Base-by-base conservation (phyloP, 106 monocot species). In the Agapanthus africanus region DNA sequence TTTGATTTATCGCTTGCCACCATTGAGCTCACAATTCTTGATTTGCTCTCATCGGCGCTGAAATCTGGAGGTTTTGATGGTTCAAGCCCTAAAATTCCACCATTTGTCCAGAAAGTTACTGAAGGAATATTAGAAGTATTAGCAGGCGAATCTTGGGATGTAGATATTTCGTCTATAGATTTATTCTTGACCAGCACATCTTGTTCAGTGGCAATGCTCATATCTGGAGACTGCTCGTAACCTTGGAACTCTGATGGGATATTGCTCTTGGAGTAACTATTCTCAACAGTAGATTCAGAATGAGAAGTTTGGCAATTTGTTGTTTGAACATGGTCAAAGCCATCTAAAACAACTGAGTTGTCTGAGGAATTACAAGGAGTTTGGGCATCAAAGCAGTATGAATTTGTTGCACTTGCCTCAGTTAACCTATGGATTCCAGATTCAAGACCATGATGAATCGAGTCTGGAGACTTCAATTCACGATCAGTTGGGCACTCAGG, bases 41-140 rank as follows among this genome's bases (percentile, higher is more conserved):
- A 42, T 42, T 15, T 42, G 42, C 42, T 42, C 15, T 42, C 7
- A 42, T 42, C 15, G 42, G n/a, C n/a, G n/a, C n/a, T 74, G 62
- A 94, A 77, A 70, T 80, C 88, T 75, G 76, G 85, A 76, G 93
- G 99, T 79, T 93, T 99, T 63, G 93, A 99, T 74, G 99, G 99
- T 38, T 85, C 79, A 67, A 99, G 70, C 63, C 99, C 99, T 54
- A 99, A 82, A 76, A 99, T 93, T 11, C 86, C 78, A 71, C 85
- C 99, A 81, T 99, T 99, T 54, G 93, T 93, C 99, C 93, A 93
- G 37, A 93, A 76, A 31, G 69, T 76, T 59, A 78, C 49, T 25
- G 83, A 75, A 67, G 84, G 65, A 21, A 67, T 34, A 33, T 37
- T 64, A 71, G 59, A 42, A 65, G 23, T 41, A 36, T 70, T 67